Evolutionary conservation across 148 eudicot genomes (phyloP).

Genomic region (Simmondsia chinensis): DNA sequence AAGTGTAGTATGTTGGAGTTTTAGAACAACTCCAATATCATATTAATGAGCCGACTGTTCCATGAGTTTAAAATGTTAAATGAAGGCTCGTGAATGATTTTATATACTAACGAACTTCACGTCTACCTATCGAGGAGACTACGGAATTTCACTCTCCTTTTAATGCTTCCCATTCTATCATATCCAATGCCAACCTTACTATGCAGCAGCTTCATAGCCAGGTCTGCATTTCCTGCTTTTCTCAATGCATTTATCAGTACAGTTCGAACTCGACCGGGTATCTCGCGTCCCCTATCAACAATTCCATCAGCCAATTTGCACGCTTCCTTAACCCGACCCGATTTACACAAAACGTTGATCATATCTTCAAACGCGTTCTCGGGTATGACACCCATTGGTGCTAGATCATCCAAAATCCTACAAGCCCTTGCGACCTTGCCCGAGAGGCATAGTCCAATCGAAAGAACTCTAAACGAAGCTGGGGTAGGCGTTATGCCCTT

Average conservation of each 20-base stretch:
- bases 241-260: slow-evolving; percentile 83
- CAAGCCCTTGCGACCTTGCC: slow-evolving; percentile 94
- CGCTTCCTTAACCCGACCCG: slow-evolving; percentile 78
- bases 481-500: slow-evolving; percentile 83
- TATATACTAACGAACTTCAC: too few species aligned
- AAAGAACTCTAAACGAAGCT: slow-evolving; percentile 81
- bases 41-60: too few species aligned
- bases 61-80: too few species aligned
- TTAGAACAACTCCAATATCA: too few species aligned
- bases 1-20: too few species aligned
- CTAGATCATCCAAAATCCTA: slow-evolving; percentile 80
- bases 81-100: too few species aligned
- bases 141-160: slow-evolving; percentile 71
- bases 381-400: slow-evolving; percentile 86
- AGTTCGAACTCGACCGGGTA: slow-evolving; percentile 88
- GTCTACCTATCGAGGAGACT: slow-evolving; percentile 44
- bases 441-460: slow-evolving; percentile 79
- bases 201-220: slow-evolving; percentile 92
- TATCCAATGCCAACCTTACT: slow-evolving; percentile 96
- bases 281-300: slow-evolving; percentile 84
- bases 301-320: slow-evolving; percentile 94
- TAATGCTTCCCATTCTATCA: slow-evolving; percentile 79
- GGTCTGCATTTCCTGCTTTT: slow-evolving; percentile 74
- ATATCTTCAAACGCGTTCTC: slow-evolving; percentile 90
- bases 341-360: slow-evolving; percentile 79